Conservation (phyloP, 331 rosid species). For the Erythrophleum ivorense region DNA sequence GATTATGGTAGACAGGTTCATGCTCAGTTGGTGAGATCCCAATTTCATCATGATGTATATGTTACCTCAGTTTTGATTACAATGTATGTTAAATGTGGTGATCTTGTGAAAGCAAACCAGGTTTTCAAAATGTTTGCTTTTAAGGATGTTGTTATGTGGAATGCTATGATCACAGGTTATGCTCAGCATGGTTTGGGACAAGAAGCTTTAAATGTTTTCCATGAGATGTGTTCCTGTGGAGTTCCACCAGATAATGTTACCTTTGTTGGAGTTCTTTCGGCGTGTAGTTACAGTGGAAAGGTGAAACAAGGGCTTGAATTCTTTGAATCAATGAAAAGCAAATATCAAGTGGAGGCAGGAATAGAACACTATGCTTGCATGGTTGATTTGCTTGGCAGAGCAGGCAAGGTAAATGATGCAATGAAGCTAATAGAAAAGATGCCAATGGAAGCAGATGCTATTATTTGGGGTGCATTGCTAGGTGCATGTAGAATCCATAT, state of each 20-base stretch:
- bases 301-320: constrained; percentile 62
- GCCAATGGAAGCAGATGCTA: constrained; percentile 79
- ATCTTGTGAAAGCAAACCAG: constrained; percentile 61
- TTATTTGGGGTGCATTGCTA: constrained; percentile 74
- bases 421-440: constrained; percentile 60
- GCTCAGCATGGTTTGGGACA: constrained; percentile 79
- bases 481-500: constrained; percentile 75
- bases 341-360: constrained; percentile 59
- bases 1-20: constrained; percentile 71
- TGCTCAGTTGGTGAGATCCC: constrained; percentile 61
- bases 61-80: constrained; percentile 65
- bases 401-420: constrained; percentile 67
- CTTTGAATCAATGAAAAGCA: constrained; percentile 61
- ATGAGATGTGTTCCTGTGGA: constrained; percentile 61
- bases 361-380: constrained; percentile 71
- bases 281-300: constrained; percentile 77
- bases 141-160: constrained; percentile 77
- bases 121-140: constrained; percentile 57
- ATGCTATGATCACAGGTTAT: constrained; percentile 76
- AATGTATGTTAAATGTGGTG: constrained; percentile 71
- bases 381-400: constrained; percentile 79
- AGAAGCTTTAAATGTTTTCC: constrained; percentile 62
- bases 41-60: constrained; percentile 61
- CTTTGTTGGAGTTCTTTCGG: constrained; percentile 75
- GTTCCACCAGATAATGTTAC: constrained; percentile 61